These are phyloP conservation scores for Elsinoe ampelina DNA, from an alignment of 2,329 filamentous ascomycete species.

Conservation along the genomic window DNA sequence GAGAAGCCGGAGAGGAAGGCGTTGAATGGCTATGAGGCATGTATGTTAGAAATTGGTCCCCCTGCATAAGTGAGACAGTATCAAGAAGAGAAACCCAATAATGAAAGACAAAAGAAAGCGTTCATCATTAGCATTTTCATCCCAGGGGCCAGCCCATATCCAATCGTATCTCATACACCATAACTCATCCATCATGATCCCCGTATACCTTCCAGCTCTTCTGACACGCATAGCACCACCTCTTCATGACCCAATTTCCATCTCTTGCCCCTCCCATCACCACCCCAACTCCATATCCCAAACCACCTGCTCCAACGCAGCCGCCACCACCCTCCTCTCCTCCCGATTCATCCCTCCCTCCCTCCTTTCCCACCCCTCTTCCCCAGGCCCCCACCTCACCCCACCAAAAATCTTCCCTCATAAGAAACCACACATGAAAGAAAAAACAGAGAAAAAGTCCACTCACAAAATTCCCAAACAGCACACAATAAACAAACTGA, in stretches of 20 bases:
- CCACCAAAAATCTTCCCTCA: background rate
- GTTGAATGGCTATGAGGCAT: conserved; percentile 74
- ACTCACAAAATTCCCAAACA: conserved; percentile 90
- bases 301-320: conserved; percentile 1
- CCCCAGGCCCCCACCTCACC: background rate
- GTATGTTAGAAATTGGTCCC: background rate
- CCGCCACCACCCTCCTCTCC: background rate
- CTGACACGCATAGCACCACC: background rate
- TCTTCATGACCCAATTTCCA: background rate
- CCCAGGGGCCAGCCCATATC: too few relatives aligned
- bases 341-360: background rate
- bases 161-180: too few relatives aligned
- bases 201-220: too few relatives aligned
- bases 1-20: conserved; percentile 94
- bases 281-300: conserved; percentile 9
- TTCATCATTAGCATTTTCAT: background rate
- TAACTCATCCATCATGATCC: background rate
- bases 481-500: conserved; percentile 86
- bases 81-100: background rate
- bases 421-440: conserved; percentile 14
- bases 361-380: background rate
- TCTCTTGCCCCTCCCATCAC: background rate
- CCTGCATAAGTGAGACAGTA: background rate
- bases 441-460: background rate
- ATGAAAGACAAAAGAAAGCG: background rate